phyloP scores from a whole-genome alignment of 495 filamentous ascomycete genomes.

The Xylaria venustula region DNA sequence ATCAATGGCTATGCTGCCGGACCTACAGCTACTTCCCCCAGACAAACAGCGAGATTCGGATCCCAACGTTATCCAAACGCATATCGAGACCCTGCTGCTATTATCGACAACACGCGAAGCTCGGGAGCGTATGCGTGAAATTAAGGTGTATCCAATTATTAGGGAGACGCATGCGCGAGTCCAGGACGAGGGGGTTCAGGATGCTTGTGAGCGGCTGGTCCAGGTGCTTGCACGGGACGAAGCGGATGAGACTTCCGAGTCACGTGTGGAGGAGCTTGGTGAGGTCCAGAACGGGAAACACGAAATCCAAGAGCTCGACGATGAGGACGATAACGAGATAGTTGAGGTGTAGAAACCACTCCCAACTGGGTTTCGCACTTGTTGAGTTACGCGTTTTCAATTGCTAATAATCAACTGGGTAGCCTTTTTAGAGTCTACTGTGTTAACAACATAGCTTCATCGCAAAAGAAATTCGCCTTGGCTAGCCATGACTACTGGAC shows the following conservation, averaged over 20 bases:
- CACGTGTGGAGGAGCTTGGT: conserved; percentile 33
- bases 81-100: conserved; percentile 82
- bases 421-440: not conserved
- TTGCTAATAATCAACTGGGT: not conserved
- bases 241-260: conserved; percentile 43
- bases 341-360: conserved; percentile 40
- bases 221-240: conserved; percentile 91
- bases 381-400: not conserved
- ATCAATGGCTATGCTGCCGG: conserved; percentile 73
- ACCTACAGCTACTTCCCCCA: conserved; percentile 81
- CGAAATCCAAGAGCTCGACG: conserved; percentile 31
- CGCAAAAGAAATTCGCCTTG: too few relatives aligned
- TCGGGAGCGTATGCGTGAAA: conserved; percentile 64
- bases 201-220: conserved; percentile 85
- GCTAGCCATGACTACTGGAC: too few relatives aligned
- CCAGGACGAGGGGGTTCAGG: conserved; percentile 76
- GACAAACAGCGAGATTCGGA: conserved; percentile 85
- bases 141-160: conserved; percentile 87
- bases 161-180: conserved; percentile 80
- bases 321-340: conserved; percentile 57
- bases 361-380: not conserved
- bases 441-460: not conserved
- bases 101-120: conserved; percentile 77
- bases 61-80: conserved; percentile 70
- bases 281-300: conserved; percentile 48